phyloP scores from a whole-genome alignment of 2,329 filamentous ascomycete genomes.

The Colletotrichum sansevieriae region DNA sequence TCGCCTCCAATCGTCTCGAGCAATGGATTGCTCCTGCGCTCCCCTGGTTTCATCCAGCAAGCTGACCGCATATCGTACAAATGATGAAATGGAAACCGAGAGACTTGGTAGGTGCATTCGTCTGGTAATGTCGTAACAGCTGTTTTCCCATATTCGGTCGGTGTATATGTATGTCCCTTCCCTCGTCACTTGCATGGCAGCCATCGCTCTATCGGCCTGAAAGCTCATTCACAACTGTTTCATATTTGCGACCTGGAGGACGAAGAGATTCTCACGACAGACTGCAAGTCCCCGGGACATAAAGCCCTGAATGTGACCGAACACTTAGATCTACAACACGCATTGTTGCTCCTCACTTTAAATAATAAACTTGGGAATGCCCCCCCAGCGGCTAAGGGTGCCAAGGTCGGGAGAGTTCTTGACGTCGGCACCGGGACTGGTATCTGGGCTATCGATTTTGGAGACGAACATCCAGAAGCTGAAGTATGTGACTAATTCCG shows the following conservation, averaged over 20 bases:
- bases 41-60: no score
- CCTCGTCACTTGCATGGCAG: no score
- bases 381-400: slow-evolving; percentile 9
- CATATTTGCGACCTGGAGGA: no score
- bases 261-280: no score
- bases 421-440: slow-evolving; percentile 5
- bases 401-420: slow-evolving; percentile 45
- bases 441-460: slow-evolving; percentile 49
- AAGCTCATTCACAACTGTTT: no score
- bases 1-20: no score
- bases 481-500: not conserved
- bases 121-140: not conserved
- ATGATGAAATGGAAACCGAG: slow-evolving; percentile 15
- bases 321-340: slow-evolving; percentile 13
- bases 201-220: no score
- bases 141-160: no score
- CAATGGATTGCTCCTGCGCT: no score
- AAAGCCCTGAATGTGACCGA: no score
- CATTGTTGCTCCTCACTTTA: slow-evolving; percentile 6
- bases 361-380: slow-evolving; percentile 9
- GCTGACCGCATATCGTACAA: not conserved
- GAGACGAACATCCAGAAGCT: slow-evolving; percentile 48
- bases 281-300: no score
- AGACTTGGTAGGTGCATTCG: slow-evolving; percentile 10
- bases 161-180: no score